These are phyloP conservation scores for Botrytis sinoallii DNA, from an alignment of 2,329 filamentous ascomycete species.

Conservation along the genomic window DNA sequence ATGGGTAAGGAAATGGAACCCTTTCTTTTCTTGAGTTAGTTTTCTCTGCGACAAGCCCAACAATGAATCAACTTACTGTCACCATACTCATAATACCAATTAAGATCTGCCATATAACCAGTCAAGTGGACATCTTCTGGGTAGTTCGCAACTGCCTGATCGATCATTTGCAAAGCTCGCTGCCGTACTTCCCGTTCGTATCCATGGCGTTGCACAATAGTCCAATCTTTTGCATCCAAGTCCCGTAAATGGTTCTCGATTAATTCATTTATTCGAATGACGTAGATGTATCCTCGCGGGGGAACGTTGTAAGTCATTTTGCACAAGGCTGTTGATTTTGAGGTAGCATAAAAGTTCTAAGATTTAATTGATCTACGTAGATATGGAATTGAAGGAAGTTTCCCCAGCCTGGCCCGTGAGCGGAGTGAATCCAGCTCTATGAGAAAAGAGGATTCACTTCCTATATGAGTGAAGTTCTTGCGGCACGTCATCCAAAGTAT, in stretches of 20 bases:
- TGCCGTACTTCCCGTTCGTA: not conserved
- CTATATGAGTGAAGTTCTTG: not conserved
- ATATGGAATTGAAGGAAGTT: not conserved
- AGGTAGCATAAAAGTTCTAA: not conserved
- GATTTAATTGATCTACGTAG: not conserved
- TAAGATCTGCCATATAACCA: not conserved
- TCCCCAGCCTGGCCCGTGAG: too few relatives aligned
- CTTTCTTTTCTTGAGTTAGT: not conserved
- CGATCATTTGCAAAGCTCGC: not conserved
- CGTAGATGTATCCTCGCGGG: not conserved
- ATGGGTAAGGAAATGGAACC: not conserved
- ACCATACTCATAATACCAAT: not conserved
- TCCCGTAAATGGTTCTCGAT: not conserved
- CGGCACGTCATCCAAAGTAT: too few relatives aligned
- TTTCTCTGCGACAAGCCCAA: not conserved
- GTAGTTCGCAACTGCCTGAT: not conserved
- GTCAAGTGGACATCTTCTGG: not conserved
- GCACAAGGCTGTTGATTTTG: not conserved
- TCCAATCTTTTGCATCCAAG: not conserved
- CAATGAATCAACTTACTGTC: not conserved
- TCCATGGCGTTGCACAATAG: not conserved
- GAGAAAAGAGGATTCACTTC: not conserved
- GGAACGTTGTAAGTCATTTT: not conserved
- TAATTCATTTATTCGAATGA: not conserved
- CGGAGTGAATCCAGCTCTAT: not conserved